Evolutionary conservation across 495 filamentous ascomycete species (phyloP).

Genomic region (Hyaloscypha bicolor): DNA sequence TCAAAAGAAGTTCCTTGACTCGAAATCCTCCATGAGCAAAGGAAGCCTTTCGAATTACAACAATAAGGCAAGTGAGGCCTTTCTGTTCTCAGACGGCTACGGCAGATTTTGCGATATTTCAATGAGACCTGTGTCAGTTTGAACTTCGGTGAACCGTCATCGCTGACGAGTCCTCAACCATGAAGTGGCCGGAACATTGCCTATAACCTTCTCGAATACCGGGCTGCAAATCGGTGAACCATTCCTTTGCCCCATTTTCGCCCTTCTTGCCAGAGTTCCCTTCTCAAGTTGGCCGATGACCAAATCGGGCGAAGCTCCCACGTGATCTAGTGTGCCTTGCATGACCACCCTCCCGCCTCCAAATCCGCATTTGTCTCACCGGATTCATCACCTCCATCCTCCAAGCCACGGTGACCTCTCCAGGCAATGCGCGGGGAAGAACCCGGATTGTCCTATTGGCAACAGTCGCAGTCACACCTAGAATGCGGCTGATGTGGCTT

Average conservation of each 20-base stretch:
- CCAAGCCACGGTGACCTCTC: background rate
- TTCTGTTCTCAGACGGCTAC: too few relatives aligned
- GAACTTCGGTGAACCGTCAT: background rate
- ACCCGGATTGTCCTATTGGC: background rate
- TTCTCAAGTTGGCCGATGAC: background rate
- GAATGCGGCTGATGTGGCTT: slow-evolving; percentile 29
- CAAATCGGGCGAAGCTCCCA: background rate
- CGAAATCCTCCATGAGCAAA: too few relatives aligned
- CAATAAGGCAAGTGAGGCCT: too few relatives aligned
- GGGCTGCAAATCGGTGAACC: background rate
- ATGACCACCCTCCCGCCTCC: background rate
- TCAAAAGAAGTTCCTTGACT: too few relatives aligned
- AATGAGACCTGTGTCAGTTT: too few relatives aligned
- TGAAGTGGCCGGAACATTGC: background rate
- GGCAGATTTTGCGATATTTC: too few relatives aligned
- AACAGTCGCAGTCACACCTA: slow-evolving; percentile 21
- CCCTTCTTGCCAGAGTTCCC: background rate
- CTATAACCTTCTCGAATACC: background rate
- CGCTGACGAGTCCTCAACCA: background rate
- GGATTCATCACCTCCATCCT: background rate
- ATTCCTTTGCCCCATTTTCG: background rate
- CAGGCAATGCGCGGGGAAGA: background rate
- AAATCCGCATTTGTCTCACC: background rate
- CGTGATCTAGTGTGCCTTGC: background rate
- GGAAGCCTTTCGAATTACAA: too few relatives aligned